Base-by-base conservation (phyloP, 148 eudicot genomes). In the Camellia japonica region DNA sequence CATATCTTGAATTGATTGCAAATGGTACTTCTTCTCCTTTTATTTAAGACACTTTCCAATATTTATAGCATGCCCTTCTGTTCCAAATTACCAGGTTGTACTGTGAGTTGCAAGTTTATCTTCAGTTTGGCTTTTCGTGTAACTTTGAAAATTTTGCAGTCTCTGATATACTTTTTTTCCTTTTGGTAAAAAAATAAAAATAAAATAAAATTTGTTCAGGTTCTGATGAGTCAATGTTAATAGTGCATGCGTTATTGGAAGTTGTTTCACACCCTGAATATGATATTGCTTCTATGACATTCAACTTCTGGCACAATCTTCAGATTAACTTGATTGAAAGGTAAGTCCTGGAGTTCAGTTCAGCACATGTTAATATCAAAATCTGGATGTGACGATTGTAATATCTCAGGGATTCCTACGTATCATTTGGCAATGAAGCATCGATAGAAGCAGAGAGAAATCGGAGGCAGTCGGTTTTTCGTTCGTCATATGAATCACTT, bases 281-380 rank as follows among this genome's bases (percentile, higher is more conserved):
- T 82, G 99, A 96, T 86, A 96, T 96, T 80, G 98, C 98, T 87
- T 96, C 98, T 73, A 96, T 96, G 99, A 96, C 99, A 23, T 96
- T 96, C 73, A 96, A 93, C 84, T 96, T 96, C 84, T 96, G 99
- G 99, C 99, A 96, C 87, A 92, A 85, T 86, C 92, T 96, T 85
- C 99, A 96, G 84, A 84, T 96, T 78, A 81, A 84, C 77, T 90
- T 96, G 88, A 83, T 83, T 73, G 98, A 96, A 87, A 92, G 95
- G 99, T 96, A 73, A 68, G 71, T 71, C 30, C 73, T 49, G 60
- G 43, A 56, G 38, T 79, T 72, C 54, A 49, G 20, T 68, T 76
- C 30, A 5, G 58, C 46, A 43, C 55, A 64, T 68, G 30, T 83
- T 58, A 69, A 14, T 68, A 55, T 42, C 47, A 46, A 74, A 47